Base-by-base conservation (phyloP, 805 yeast species). In the Teunomyces kruisii region DNA sequence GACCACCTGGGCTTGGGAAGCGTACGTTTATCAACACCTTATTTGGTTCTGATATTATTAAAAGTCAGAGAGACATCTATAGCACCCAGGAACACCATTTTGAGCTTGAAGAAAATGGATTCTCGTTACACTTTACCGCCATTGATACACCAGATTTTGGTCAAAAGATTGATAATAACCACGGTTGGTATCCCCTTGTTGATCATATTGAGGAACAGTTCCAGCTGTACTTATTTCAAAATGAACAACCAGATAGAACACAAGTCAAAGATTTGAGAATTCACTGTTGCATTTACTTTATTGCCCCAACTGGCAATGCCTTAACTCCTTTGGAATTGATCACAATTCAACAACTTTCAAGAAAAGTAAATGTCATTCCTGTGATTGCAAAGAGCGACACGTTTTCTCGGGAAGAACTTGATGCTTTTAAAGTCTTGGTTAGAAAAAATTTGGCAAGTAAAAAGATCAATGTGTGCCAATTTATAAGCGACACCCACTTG, bases 231-330 rank as follows among this genome's bases (percentile, higher is more conserved):
- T 76, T 80, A 42, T 56, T 80, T 50, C 96, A 88, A 68, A 89
- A 86, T 56, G 87, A 81, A 61, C 49, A 63, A 66, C 56, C 72
- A 0, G 44, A 53, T n/a, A 52, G 75, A 35, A 22, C 38, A 2
- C 42, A 48, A 4, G 39, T 73, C 45, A 54, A 58, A 9, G 96
- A 91, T 58, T 68, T 76, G 52, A 76, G 96, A 44, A 84, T 92
- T 32, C 96, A 92, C 68, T 87, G 83, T 29, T 89, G 97, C 61
- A 63, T 92, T 37, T 92, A 89, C 68, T 87, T 92, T 61, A 72
- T 92, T 43, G 75, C 81, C 5, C 92, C 96, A 0, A 74, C 83
- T 4, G 81, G 83, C 32, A 37, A 26, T 6, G 14, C 37, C n/a
- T 51, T 72, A 45, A 54, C 61, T 15, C 62, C 67, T 1, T 56